These are phyloP conservation scores for Aspergillus sp. DNA, from an alignment of 2,329 filamentous ascomycete genomes.

Conservation along the genomic window DNA sequence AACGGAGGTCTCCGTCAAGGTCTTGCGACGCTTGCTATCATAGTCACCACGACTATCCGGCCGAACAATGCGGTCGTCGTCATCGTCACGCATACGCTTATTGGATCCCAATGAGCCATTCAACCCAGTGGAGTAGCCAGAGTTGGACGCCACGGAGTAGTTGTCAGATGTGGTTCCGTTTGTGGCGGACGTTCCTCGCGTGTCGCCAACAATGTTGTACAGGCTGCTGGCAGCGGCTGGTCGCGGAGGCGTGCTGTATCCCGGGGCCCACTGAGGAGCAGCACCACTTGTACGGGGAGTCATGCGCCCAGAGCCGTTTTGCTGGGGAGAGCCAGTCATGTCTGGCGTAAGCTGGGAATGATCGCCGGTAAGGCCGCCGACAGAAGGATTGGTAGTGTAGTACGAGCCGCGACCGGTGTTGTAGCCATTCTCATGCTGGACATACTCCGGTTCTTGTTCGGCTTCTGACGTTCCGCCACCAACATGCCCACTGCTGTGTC, in stretches of 20 bases:
- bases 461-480: conserved; percentile 57
- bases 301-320: conserved; percentile 77
- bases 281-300: conserved; percentile 78
- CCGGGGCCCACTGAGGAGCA: conserved; percentile 71
- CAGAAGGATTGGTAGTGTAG: conserved; percentile 67
- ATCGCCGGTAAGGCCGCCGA: conserved; percentile 67
- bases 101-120: conserved; percentile 62
- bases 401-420: conserved; percentile 72
- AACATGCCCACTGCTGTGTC: conserved; percentile 58
- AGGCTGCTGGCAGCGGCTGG: conserved; percentile 71
- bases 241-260: conserved; percentile 79
- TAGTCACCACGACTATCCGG: conserved; percentile 62
- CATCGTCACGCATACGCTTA: conserved; percentile 66
- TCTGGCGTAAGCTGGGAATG: conserved; percentile 77
- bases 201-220: conserved; percentile 86
- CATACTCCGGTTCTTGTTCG: conserved; percentile 75
- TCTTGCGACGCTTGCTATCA: conserved; percentile 76
- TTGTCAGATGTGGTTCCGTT: conserved; percentile 69
- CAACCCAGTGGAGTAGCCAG: conserved; percentile 59
- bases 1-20: conserved; percentile 61
- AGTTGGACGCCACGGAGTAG: conserved; percentile 69
- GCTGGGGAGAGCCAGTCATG: conserved; percentile 80
- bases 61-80: conserved; percentile 66
- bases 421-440: conserved; percentile 74
- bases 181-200: conserved; percentile 58